Evolutionary conservation across 441 rosid genomes (phyloP).

Genomic region (Theobroma grandiflorum): DNA sequence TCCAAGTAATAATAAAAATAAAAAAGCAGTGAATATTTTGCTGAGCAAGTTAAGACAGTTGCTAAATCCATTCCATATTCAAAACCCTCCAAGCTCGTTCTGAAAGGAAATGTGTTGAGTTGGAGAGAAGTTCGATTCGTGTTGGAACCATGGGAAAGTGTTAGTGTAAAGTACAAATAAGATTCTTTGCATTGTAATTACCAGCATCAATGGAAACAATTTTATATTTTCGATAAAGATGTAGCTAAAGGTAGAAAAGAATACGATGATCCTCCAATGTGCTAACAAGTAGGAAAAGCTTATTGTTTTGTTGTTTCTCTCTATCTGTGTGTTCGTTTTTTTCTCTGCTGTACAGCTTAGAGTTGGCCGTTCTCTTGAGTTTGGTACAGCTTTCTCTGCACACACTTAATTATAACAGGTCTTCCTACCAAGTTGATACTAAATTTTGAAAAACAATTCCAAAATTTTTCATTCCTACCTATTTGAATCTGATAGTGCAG

Average conservation of each 20-base stretch:
- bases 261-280: not conserved
- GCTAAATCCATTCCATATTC: too few relatives aligned
- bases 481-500: not conserved
- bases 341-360: not conserved
- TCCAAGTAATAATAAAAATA: too few relatives aligned
- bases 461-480: not conserved
- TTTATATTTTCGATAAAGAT: not conserved
- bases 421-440: not conserved
- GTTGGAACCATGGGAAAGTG: too few relatives aligned
- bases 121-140: too few relatives aligned
- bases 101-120: too few relatives aligned
- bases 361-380: slow-evolving; percentile 7
- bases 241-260: slow-evolving; percentile 11
- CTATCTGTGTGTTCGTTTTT: not conserved
- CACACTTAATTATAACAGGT: not conserved
- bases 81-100: too few relatives aligned
- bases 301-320: slow-evolving; percentile 1
- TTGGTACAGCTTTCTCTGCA: slow-evolving; percentile 12
- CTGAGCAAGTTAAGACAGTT: too few relatives aligned
- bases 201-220: not conserved
- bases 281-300: not conserved
- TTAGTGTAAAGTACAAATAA: not conserved
- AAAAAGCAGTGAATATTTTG: too few relatives aligned
- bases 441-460: not conserved
- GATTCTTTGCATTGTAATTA: not conserved